Base-by-base conservation (phyloP, 129 eudicot genomes). In the Centrapalus pauciflorus region DNA sequence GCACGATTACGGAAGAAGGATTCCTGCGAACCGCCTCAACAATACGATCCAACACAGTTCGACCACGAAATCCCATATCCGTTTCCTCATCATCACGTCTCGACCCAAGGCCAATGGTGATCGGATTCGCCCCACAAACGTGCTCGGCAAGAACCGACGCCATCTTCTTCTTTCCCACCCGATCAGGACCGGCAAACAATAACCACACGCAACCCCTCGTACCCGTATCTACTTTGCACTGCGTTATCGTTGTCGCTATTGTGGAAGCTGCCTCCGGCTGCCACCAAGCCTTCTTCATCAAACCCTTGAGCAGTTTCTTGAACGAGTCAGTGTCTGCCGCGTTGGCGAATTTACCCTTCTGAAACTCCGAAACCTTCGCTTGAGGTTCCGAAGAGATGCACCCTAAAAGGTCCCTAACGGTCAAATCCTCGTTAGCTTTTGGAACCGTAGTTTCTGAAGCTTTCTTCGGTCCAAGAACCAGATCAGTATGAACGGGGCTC, bases 211-310 rank as follows among this genome's bases (percentile, higher is more conserved):
- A 80, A 34, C 96, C 96, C 40, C 79, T 80, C 0, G 84, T 69
- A 10, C 87, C 90, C 9, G 41, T 62, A 48, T 78, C 90, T 23
- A 80, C 71, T 54, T 86, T 84, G 71, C 96, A 89, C 52, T 81
- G 83, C 0, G 92, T 87, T 10, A 90, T 66, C 2, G 95, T 80
- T 1, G 95, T 78, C 0, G 99, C 97, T 7, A 94, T 79, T 3
- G 82, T 77, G 48, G 99, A 84, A 12, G 99, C 97, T 13, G 99
- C 99, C 24, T 86, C 99, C 0, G 85, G 89, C 72, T 94, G 99
- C 99, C 99, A 94, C 93, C 97, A 86, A 0, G 95, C 99, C 63
- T 72, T 77, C 72, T 80, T 95, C 88, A 86, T 89, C 24, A 94
- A 63, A 28, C 95, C 95, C 72, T 89, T 94, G 49, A 94, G 88